Evolutionary conservation across 179 eudicot genomes (phyloP).

Genomic region (Heliamphora pulchella): DNA sequence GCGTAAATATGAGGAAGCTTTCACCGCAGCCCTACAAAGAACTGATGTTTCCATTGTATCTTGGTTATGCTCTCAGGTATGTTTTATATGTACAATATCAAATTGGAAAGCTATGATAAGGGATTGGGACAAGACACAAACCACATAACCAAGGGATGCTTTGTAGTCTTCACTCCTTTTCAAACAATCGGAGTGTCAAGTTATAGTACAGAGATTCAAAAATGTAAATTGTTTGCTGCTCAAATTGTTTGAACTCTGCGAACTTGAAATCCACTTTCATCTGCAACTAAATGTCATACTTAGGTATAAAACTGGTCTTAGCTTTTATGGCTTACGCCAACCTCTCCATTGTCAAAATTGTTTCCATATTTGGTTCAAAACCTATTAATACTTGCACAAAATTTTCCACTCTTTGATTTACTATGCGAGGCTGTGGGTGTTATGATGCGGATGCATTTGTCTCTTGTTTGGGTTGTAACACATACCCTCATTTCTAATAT

Average conservation of each 20-base stretch:
- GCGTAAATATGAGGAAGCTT: slow-evolving; percentile 87
- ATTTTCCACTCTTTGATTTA: slow-evolving; percentile 51
- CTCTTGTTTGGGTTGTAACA: background rate
- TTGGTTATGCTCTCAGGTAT: slow-evolving; percentile 98
- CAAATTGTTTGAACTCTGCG: background rate
- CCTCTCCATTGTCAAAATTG: background rate
- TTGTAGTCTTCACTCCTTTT: background rate
- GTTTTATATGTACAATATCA: background rate
- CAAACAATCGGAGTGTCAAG: background rate
- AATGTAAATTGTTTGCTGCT: background rate
- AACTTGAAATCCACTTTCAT: background rate
- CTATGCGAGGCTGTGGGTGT: slow-evolving; percentile 38
- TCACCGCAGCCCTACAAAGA: slow-evolving; percentile 82
- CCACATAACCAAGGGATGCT: background rate
- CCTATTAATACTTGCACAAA: too few species aligned
- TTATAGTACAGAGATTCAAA: too few species aligned
- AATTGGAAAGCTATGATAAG: too few species aligned
- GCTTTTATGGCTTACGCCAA: background rate
- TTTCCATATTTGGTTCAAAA: too few species aligned
- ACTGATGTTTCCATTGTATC: slow-evolving; percentile 89
- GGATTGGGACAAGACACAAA: background rate
- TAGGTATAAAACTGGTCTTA: background rate
- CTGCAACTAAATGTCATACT: background rate
- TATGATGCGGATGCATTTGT: background rate
- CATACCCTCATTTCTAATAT: background rate